A percentile compares a stretch with the other conserved stretches of the same genome.
phyloP scores from a whole-genome alignment of 306 rosid species.

The Carpinus fangiana region DNA sequence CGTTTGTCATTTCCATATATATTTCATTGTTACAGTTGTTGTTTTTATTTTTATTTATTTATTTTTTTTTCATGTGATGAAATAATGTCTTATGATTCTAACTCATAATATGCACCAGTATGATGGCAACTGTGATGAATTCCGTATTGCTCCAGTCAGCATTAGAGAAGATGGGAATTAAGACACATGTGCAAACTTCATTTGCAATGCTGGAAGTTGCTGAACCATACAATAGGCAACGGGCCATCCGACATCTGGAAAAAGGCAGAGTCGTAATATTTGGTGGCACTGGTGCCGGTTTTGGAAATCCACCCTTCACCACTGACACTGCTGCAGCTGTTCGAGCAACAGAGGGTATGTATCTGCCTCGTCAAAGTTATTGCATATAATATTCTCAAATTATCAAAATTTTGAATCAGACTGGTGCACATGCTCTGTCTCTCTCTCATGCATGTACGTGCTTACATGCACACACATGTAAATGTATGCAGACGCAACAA shows the following conservation, averaged over 20 bases:
- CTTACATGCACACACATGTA: neutral
- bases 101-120: slow-evolving; percentile 29
- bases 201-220: slow-evolving; percentile 57
- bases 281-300: slow-evolving; percentile 58
- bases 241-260: slow-evolving; percentile 75
- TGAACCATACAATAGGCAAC: slow-evolving; percentile 65
- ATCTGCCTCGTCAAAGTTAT: neutral
- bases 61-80: neutral
- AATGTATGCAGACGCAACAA: neutral
- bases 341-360: slow-evolving; percentile 62
- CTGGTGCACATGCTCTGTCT: neutral
- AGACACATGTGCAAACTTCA: slow-evolving; percentile 60
- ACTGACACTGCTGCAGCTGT: slow-evolving; percentile 65
- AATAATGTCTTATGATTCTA: neutral
- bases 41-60: neutral
- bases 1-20: neutral
- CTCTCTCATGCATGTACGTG: neutral
- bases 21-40: neutral
- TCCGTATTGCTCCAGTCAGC: slow-evolving; percentile 66
- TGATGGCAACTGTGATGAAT: slow-evolving; percentile 75
- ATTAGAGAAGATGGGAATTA: slow-evolving; percentile 69
- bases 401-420: neutral
- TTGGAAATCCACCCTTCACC: slow-evolving; percentile 55
- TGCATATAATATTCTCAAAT: neutral
- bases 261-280: slow-evolving; percentile 74